Evolutionary conservation across 1,284 basidiomycete species (phyloP).

Genomic region (Ustilago curta): DNA sequence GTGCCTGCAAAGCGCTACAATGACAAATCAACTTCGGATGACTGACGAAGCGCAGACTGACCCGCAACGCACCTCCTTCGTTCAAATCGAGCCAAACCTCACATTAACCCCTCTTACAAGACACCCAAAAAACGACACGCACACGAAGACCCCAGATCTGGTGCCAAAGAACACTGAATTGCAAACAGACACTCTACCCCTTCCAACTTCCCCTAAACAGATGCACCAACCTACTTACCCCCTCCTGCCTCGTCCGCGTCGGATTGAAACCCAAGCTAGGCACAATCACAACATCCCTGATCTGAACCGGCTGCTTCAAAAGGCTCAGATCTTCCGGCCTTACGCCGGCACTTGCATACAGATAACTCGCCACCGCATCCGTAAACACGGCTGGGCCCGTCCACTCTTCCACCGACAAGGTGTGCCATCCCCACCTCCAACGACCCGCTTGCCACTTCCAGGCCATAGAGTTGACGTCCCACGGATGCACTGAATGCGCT

Average conservation of each 20-base stretch:
- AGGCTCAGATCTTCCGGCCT: slow-evolving; percentile 40
- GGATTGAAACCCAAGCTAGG: slow-evolving; percentile 46
- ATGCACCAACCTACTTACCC: slow-evolving; percentile 38
- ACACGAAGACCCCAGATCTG: too few relatives aligned
- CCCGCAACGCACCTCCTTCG: too few relatives aligned
- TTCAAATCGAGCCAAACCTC: too few relatives aligned
- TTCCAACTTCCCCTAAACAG: slow-evolving; percentile 53
- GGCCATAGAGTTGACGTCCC: slow-evolving; percentile 33
- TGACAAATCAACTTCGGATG: too few relatives aligned
- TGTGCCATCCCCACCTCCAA: slow-evolving; percentile 50
- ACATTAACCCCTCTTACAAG: too few relatives aligned
- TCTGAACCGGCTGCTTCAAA: slow-evolving; percentile 45
- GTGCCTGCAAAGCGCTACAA: too few relatives aligned
- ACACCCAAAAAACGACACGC: too few relatives aligned
- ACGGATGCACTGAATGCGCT: slow-evolving; percentile 21
- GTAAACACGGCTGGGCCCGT: slow-evolving; percentile 51
- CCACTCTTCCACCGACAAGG: slow-evolving; percentile 46
- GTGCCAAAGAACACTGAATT: background rate
- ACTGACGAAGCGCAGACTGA: too few relatives aligned
- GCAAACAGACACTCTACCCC: slow-evolving; percentile 6
- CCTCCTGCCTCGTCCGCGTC: slow-evolving; percentile 3
- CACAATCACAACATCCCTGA: slow-evolving; percentile 45
- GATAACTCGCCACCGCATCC: slow-evolving; percentile 44
- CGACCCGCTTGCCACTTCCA: slow-evolving; percentile 52
- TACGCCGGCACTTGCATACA: slow-evolving; percentile 44